Conservation (phyloP, 2,329 filamentous ascomycete genomes). For the Beauveria rudraprayagi region DNA sequence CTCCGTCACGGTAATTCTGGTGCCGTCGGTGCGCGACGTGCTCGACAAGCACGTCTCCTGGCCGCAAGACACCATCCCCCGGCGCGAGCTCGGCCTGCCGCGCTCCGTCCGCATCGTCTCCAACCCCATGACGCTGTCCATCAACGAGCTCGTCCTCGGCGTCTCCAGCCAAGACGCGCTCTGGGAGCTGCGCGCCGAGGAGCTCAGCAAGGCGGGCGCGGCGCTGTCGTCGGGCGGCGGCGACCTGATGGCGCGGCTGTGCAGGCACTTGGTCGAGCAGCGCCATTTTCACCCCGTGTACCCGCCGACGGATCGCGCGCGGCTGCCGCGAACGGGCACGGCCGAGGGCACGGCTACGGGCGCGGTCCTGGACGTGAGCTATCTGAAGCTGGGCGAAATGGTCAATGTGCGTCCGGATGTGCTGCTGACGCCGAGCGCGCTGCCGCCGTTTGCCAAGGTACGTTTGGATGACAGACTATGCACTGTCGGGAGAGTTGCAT, state of each 20-base stretch:
- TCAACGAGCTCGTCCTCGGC: conserved; percentile 81
- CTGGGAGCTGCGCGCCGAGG: conserved; percentile 71
- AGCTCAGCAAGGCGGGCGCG: conserved; percentile 33
- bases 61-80: conserved; percentile 57
- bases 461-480: conserved; percentile 16
- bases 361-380: conserved; percentile 72
- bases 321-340: conserved; percentile 56
- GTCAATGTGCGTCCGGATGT: conserved; percentile 79
- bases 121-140: conserved; percentile 80
- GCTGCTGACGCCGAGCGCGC: conserved; percentile 69
- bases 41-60: conserved; percentile 79
- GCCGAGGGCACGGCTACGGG: conserved; percentile 57
- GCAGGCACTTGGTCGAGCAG: conserved; percentile 77
- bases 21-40: conserved; percentile 76
- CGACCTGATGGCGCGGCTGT: conserved; percentile 62
- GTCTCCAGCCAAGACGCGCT: conserved; percentile 79
- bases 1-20: conserved; percentile 68
- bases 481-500: too few species aligned
- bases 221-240: conserved; percentile 8
- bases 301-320: conserved; percentile 64
- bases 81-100: conserved; percentile 68
- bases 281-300: conserved; percentile 86
- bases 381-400: conserved; percentile 86
- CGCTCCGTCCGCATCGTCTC: conserved; percentile 71
- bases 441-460: conserved; percentile 86